These are phyloP conservation scores for Diplosphaera chodatii DNA, from an alignment of 139 green algal species.

Conservation along the genomic window DNA sequence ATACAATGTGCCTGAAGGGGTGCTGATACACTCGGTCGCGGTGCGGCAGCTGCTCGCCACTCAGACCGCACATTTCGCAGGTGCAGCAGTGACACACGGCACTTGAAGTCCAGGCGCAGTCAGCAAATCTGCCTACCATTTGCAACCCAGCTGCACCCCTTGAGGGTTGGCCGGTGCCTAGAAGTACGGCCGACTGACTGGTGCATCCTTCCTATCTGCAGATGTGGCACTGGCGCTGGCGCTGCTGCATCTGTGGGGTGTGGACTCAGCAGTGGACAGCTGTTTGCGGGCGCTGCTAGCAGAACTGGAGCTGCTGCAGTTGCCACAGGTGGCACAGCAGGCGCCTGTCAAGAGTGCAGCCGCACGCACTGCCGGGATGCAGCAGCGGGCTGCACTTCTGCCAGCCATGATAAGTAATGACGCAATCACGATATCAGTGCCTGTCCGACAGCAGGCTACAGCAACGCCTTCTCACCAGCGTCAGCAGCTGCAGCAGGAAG, in stretches of 20 bases:
- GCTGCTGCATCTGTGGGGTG: not conserved
- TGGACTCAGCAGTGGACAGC: not conserved
- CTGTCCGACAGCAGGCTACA: no score
- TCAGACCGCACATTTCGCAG: not conserved
- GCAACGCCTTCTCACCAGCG: not conserved
- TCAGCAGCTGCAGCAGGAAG: not conserved
- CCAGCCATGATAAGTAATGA: no score
- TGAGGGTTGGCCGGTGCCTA: no score
- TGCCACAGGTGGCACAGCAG: not conserved
- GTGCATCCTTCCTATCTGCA: not conserved
- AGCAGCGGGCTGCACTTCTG: no score
- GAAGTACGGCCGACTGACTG: no score
- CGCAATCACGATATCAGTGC: not conserved
- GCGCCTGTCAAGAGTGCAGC: no score
- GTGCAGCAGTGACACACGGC: not conserved
- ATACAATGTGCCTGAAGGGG: not conserved
- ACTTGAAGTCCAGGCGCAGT: no score
- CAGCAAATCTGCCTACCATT: no score
- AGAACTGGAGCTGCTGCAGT: not conserved
- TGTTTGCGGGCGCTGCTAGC: not conserved
- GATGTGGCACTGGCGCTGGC: not conserved
- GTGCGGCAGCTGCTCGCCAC: not conserved
- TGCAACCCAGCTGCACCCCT: no score
- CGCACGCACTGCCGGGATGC: no score
- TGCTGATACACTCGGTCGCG: not conserved